These are phyloP conservation scores for Selaginella moellendorffii DNA, from an alignment of 75 land plant species.

Conservation along the genomic window DNA sequence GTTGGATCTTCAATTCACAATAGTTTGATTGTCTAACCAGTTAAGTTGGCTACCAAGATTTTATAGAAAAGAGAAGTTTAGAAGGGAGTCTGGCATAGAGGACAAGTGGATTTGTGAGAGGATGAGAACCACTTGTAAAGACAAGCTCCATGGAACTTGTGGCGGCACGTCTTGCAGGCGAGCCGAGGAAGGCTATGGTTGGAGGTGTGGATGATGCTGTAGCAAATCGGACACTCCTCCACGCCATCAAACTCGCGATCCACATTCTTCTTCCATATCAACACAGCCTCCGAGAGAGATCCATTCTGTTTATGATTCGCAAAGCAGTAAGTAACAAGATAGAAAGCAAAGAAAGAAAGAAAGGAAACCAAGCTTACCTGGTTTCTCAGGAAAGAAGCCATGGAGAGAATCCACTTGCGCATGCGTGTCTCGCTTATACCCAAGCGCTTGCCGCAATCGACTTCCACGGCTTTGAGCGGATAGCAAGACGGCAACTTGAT, in stretches of 20 bases:
- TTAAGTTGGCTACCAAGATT: too few species aligned
- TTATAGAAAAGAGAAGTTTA: too few species aligned
- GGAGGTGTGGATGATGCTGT: conserved; percentile 78
- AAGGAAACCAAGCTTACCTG: conserved; percentile 48
- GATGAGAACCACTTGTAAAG: conserved; percentile 98
- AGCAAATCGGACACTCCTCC: conserved; percentile 98
- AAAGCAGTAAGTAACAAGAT: too few species aligned
- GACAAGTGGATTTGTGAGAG: conserved; percentile 91
- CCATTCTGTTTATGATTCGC: conserved; percentile 75
- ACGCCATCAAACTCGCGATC: conserved; percentile 96
- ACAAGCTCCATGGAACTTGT: conserved; percentile 91
- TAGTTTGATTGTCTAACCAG: too few species aligned
- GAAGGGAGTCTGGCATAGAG: conserved; percentile 91
- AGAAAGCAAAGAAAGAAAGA: too few species aligned
- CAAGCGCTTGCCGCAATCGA: conserved; percentile 69
- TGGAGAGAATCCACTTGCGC: conserved; percentile 88
- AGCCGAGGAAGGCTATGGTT: conserved; percentile 82
- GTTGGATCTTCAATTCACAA: too few species aligned
- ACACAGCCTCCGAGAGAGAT: conserved; percentile 84
- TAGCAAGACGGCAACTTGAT: conserved; percentile 76
- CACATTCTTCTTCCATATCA: conserved; percentile 86
- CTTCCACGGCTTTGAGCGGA: conserved; percentile 75
- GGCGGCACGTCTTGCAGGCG: conserved; percentile 95
- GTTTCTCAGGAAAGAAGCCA: conserved; percentile 76
- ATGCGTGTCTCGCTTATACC: conserved; percentile 77